Base-by-base conservation (phyloP, 768 basidiomycete genomes). In the Dioszegia aurantiaca region DNA sequence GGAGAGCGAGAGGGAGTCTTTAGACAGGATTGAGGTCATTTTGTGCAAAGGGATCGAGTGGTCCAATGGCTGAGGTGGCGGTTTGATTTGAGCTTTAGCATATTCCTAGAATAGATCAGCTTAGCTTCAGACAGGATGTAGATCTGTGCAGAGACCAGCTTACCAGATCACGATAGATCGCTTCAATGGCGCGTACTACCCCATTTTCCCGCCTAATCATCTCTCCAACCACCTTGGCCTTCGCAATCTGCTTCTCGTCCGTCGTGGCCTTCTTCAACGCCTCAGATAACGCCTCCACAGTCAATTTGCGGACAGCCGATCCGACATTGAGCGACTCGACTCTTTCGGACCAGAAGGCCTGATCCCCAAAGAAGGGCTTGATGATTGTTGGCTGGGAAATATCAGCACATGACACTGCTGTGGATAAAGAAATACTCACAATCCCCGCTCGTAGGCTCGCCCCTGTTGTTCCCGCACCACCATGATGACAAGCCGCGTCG, bases 401-500 rank as follows among this genome's bases (percentile, higher is more conserved):
- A 24, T 55, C 39, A 48, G 28, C 46, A 17, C 12, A 17, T 42
- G 14, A 17, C 19, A 52, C 91, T 88, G 8, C 90, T 91, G 59
- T 1, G 27, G 8, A 17, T 54, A n/a, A 36, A 19, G 23, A 23
- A 39, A 31, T n/a, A 56, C 75, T 70, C 19, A 71, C 70, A 27
- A 76, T 76, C 52, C 75, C 72, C 14, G 72, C 91, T 82, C 91
- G 81, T 63, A 95, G 79, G 78, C 89, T 92, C 17, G 94, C 94
- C 9, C 93, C 93, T 0, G 91, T 93, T 2, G 94, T 95, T 21
- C 94, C 94, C 3, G 94, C 91, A 55, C 94, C 94, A 59, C 94
- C 94, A 70, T 99, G 94, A 80, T 99, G 94, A 63, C 93, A 95
- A 17, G 90, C 90, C n/a, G 91, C 94, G 72, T 93, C 89, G 59